phyloP scores from a whole-genome alignment of 257 asterid species.

The Scutellaria galericulata region DNA sequence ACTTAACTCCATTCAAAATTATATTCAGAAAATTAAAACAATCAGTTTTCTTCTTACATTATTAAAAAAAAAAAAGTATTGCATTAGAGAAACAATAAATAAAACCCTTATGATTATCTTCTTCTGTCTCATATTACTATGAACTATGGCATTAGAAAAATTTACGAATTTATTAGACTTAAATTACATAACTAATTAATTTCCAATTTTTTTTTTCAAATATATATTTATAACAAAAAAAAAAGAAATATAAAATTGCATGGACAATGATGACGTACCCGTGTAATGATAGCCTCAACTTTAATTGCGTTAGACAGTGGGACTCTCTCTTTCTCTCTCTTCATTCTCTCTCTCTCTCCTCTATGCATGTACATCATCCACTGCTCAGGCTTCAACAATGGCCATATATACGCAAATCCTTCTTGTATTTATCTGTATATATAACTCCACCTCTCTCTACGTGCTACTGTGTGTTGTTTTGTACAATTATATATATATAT shows the following conservation, averaged over 20 bases:
- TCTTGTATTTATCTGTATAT: not conserved
- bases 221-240: not conserved
- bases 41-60: no score
- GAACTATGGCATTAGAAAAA: no score
- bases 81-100: no score
- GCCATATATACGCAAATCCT: not conserved
- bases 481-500: no score
- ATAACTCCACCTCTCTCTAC: not conserved
- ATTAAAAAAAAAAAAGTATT: no score
- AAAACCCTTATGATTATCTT: no score
- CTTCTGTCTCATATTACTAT: no score
- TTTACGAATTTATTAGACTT: not conserved
- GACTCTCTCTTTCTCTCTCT: slow-evolving; percentile 26
- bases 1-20: no score
- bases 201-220: no score
- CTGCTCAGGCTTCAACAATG: slow-evolving; percentile 41
- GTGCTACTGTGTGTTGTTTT: not conserved
- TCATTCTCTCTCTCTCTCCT: not conserved
- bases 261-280: slow-evolving; percentile 59
- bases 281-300: slow-evolving; percentile 58
- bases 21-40: no score
- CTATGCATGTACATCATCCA: slow-evolving; percentile 50
- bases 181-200: not conserved
- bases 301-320: slow-evolving; percentile 59
- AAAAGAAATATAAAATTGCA: not conserved